Percentiles rank a stretch among this genome's conserved stretches.
phyloP scores from a whole-genome alignment of 2,329 filamentous ascomycete species.

The Drechslerella stenobrocha region DNA sequence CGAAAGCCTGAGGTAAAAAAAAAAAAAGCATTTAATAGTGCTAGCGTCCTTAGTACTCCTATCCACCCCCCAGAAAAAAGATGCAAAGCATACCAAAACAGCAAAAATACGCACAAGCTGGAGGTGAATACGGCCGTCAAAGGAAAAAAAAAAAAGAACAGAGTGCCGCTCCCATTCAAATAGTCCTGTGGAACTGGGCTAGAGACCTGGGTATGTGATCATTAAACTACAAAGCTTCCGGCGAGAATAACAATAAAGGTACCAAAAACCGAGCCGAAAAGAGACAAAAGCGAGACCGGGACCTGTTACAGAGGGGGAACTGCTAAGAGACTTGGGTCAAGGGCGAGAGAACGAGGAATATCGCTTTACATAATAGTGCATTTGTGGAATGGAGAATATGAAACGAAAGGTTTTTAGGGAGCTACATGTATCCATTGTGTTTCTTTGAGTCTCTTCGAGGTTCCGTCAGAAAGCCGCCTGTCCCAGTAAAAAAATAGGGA shows the following conservation, averaged over 20 bases:
- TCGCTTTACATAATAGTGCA: conserved; percentile 13
- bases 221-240: conserved; percentile 29
- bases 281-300: not conserved
- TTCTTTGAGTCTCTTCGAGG: too few relatives aligned
- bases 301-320: not conserved
- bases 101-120: conserved; percentile 10
- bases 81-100: conserved; percentile 17
- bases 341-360: conserved; percentile 11
- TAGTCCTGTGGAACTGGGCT: not conserved
- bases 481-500: conserved; percentile 14
- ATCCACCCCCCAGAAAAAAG: conserved; percentile 27
- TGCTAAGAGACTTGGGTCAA: not conserved
- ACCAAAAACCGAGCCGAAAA: not conserved
- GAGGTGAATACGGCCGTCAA: conserved; percentile 6
- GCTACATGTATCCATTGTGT: not conserved
- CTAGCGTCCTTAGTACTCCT: conserved; percentile 17
- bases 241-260: not conserved
- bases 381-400: not conserved
- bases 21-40: conserved; percentile 12
- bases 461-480: not conserved
- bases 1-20: conserved; percentile 12
- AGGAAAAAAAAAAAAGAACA: conserved; percentile 7
- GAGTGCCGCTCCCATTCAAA: not conserved
- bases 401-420: not conserved
- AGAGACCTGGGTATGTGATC: conserved; percentile 19